phyloP scores from a whole-genome alignment of 1,139 yeast genomes.

The Meyerozyma smithsonii region DNA sequence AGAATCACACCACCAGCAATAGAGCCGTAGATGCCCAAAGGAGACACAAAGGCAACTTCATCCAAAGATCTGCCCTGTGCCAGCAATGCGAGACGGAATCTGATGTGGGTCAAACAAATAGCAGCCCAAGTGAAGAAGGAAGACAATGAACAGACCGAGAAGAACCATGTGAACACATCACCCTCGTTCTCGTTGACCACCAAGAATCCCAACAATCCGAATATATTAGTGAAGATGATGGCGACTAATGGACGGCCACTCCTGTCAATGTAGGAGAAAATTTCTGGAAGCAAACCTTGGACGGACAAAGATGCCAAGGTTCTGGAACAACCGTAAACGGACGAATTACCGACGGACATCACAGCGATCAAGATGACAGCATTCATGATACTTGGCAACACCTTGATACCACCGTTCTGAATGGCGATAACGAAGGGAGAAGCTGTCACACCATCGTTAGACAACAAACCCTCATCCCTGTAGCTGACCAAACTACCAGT shows the following conservation, averaged over 20 bases:
- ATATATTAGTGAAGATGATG: constrained; percentile 40
- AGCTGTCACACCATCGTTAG: constrained; percentile 20
- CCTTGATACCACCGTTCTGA: constrained; percentile 23
- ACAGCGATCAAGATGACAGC: constrained; percentile 49
- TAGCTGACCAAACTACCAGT: constrained; percentile 46
- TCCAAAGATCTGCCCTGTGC: constrained; percentile 39
- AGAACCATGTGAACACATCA: constrained; percentile 58
- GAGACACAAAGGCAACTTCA: constrained; percentile 45
- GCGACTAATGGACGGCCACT: constrained; percentile 56
- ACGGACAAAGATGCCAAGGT: constrained; percentile 51
- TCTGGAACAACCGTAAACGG: constrained; percentile 53
- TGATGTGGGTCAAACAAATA: constrained; percentile 45
- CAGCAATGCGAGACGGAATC: constrained; percentile 48
- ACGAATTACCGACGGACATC: constrained; percentile 51
- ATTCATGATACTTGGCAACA: constrained; percentile 48
- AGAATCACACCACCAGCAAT: constrained; percentile 38
- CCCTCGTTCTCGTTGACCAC: constrained; percentile 45
- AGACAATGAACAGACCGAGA: constrained; percentile 60
- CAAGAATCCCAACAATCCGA: constrained; percentile 63
- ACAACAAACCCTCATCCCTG: constrained; percentile 29
- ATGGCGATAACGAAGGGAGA: constrained; percentile 43
- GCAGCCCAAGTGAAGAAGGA: constrained; percentile 56
- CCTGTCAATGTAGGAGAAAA: constrained; percentile 50
- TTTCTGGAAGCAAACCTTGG: constrained; percentile 40
- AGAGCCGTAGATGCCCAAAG: constrained; percentile 47